phyloP scores from a whole-genome alignment of 1,284 basidiomycete species.

The Ceratobasidium sp. region DNA sequence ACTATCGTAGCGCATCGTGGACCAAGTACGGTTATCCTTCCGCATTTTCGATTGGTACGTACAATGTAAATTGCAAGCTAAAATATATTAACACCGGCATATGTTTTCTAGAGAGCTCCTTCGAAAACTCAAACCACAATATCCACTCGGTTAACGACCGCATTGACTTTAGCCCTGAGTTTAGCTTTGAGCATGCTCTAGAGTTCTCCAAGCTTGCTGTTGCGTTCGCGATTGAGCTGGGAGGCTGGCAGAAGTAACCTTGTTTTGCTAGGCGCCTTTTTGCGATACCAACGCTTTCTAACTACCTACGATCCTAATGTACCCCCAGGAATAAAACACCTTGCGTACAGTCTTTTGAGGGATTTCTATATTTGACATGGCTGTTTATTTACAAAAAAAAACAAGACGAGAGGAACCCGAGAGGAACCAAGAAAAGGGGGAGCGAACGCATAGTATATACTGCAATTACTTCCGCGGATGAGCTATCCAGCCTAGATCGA shows the following conservation, averaged over 20 bases:
- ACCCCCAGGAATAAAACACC: not conserved
- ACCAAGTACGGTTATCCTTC: conserved; percentile 86
- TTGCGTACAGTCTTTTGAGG: not conserved
- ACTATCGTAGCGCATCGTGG: conserved; percentile 78
- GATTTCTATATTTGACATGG: not conserved
- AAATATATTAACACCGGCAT: conserved; percentile 44
- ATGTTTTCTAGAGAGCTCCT: conserved; percentile 70
- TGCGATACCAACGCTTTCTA: not conserved
- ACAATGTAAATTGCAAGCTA: conserved; percentile 35
- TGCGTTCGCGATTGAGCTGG: conserved; percentile 86
- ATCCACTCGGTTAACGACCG: conserved; percentile 87
- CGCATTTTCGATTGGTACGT: conserved; percentile 84
- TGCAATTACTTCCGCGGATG: conserved; percentile 34
- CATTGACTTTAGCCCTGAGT: conserved; percentile 87
- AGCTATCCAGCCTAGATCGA: conserved; percentile 27
- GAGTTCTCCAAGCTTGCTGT: conserved; percentile 92
- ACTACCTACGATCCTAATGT: conserved; percentile 3
- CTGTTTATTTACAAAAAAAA: conserved; percentile 26
- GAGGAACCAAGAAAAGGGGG: not conserved
- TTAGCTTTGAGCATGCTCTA: conserved; percentile 85
- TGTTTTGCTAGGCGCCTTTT: not conserved
- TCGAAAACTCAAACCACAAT: conserved; percentile 81
- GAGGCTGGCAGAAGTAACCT: conserved; percentile 63
- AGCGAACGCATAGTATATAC: not conserved
- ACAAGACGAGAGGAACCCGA: not conserved